Conservation (phyloP, 2,329 filamentous ascomycete species). For the Cryoendolithus antarcticus region DNA sequence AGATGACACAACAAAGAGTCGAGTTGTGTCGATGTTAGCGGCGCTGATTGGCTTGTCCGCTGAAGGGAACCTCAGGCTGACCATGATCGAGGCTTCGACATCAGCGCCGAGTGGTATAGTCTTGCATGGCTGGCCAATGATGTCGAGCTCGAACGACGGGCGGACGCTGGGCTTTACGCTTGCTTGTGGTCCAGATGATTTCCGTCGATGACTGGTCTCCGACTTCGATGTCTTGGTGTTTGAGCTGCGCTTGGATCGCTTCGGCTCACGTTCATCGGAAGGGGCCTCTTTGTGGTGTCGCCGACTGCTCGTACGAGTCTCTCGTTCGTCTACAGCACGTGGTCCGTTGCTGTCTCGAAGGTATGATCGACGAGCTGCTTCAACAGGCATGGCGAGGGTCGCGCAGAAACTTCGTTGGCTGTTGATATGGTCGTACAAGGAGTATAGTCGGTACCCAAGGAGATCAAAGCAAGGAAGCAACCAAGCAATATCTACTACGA, state of each 20-base stretch:
- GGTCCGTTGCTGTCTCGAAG: slow-evolving; percentile 17
- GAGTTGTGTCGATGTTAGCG: slow-evolving; percentile 16
- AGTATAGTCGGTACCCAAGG: too few species aligned
- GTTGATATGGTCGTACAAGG: too few species aligned
- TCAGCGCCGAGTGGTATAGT: slow-evolving; percentile 16
- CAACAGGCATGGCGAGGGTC: slow-evolving; percentile 1
- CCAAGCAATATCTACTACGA: too few species aligned
- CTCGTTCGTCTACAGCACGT: slow-evolving; percentile 16
- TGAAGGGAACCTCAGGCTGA: slow-evolving; percentile 16
- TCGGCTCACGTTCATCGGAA: slow-evolving; percentile 4
- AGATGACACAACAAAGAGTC: slow-evolving; percentile 18
- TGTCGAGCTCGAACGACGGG: slow-evolving; percentile 19
- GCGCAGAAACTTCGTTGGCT: too few species aligned
- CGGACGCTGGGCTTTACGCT: slow-evolving; percentile 7
- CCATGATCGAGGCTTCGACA: slow-evolving; percentile 19
- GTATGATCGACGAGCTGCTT: slow-evolving; percentile 10
- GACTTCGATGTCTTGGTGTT: slow-evolving; percentile 15
- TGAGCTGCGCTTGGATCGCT: slow-evolving; percentile 1
- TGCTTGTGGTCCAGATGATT: slow-evolving; percentile 9
- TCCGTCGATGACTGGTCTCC: slow-evolving; percentile 15
- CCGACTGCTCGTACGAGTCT: slow-evolving; percentile 1
- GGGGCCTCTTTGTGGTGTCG: slow-evolving; percentile 3
- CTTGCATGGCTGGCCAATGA: slow-evolving; percentile 19
- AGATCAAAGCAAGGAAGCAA: too few species aligned
- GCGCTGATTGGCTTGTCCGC: slow-evolving; percentile 12